Base-by-base conservation (phyloP, 192 early-diverging fungal species). In the Linnemannia exigua region DNA sequence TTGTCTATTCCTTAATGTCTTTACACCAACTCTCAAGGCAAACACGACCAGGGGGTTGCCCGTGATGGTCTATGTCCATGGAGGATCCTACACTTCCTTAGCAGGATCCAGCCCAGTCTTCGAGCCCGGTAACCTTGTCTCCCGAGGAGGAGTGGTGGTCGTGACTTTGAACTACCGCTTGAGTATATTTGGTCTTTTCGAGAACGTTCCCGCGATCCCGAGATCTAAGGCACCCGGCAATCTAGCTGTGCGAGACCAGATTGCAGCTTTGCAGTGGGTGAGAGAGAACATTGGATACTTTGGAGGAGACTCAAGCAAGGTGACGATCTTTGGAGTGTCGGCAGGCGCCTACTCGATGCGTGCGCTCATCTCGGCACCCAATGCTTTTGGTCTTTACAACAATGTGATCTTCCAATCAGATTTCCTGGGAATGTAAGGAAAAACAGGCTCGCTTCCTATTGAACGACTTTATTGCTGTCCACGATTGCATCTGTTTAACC, bases 231-330 rank as follows among this genome's bases (percentile, higher is more conserved):
- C 41, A 15, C 75, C 75, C 0, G 75, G 75, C 44, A 77, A 77
- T 22, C 14, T 50, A 19, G 38, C 63, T 28, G n/a, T 28, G 31
- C 75, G 66, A 0, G 75, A 77, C 33, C 75, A 77, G 31, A 77
- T 77, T 67, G 67, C 44, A 54, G 91, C 92, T 16, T 61, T 94
- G 5, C 54, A 82, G 67, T 94, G 93, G 94, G 89, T 94, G 25
- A 61, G 85, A 44, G 71, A 81, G 16, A 92, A 93, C 70, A 94
- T 94, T 80, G 87, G 79, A 25, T 74, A 87, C 14, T 94, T 94
- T 84, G 92, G 91, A 41, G 93, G 93, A 25, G 87, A 94, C 83
- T 87, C 92, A 1, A 71, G 71, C 14, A 31, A 85, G 44, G 73
- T 94, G 15, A 94, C 94, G 14, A 73, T 90, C 15, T 77, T 91